phyloP scores from a whole-genome alignment of 2,329 filamentous ascomycete species.

The Sporothrix phasma region DNA sequence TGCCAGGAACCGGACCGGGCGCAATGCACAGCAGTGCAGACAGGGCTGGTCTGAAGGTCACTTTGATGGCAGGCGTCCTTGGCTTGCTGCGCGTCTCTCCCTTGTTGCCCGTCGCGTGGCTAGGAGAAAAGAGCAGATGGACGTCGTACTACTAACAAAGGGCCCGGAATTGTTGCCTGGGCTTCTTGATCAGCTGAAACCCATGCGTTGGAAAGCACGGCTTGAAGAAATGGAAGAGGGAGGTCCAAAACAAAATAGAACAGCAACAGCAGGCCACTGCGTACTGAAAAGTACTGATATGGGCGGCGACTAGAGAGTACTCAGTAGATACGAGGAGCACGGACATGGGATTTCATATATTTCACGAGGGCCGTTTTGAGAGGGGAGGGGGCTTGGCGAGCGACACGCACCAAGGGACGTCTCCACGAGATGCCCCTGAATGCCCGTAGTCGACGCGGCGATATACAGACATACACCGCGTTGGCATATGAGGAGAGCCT shows the following conservation, averaged over 20 bases:
- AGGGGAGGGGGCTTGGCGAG: background rate
- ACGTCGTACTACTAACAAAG: background rate
- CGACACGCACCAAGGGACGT: background rate
- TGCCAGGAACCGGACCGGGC: slow-evolving; percentile 12
- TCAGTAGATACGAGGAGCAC: background rate
- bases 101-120: background rate
- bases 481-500: background rate
- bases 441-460: background rate
- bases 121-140: background rate
- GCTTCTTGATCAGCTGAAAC: background rate
- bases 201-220: background rate
- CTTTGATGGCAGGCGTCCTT: slow-evolving; percentile 10
- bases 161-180: background rate
- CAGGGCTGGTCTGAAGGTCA: slow-evolving; percentile 12
- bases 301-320: background rate
- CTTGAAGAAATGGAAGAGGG: background rate
- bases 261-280: background rate
- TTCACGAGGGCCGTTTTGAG: background rate
- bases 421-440: background rate
- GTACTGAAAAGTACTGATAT: background rate
- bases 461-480: background rate
- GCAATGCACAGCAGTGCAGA: slow-evolving; percentile 16
- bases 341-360: background rate
- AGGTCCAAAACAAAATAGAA: background rate
- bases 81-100: background rate